Evolutionary conservation across 306 rosid species (phyloP), one percentile per base, ranked within the genome.

Genomic region (Lithocarpus polystachyus): DNA sequence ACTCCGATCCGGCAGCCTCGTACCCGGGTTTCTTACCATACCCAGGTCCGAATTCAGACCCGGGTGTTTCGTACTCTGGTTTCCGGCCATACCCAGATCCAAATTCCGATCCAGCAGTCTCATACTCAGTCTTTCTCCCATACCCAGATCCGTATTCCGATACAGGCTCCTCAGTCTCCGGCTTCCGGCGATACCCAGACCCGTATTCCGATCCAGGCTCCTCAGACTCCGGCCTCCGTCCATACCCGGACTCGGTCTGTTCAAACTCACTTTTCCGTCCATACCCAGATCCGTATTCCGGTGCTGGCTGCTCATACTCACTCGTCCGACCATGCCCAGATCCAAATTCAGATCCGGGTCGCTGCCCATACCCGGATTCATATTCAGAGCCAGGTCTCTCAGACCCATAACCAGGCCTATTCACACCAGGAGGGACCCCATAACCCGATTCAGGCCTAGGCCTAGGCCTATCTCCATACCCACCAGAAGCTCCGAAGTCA

Each of bases 41-140:
- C 5, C 60, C 81, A 12, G 86, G 79, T n/a, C 55, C 82, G 45
- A 78, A 55, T 29, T 71, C 72, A 0, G 79, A 56, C 1, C 40
- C 19, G 56, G 78, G 37, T 20, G 64, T 35, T 20, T 75, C 78
- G 15, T 75, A 57, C 4, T 80, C 82, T 1, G 55, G 26, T 37
- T 80, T 68, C 53, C 67, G 74, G 3, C 84, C 85, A 56, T 87
- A 82, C 4, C 79, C 88, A 0, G 84, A 80, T 59, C 82, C 83
- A 24, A 61, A 74, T 29, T 75, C 89, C 4, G 80, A 71, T 4
- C 20, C 61, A 1, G 71, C 8, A 1, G 6, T 2, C 9, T 72
- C 83, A 6, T 61, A 61, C 0, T 82, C 86, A 4, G 56, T 4
- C 23, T 74, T 74, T 17, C 80, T 5, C 28, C 82, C 82, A 17